phyloP scores from a whole-genome alignment of 306 rosid species.

The Astragalus membranaceus region DNA sequence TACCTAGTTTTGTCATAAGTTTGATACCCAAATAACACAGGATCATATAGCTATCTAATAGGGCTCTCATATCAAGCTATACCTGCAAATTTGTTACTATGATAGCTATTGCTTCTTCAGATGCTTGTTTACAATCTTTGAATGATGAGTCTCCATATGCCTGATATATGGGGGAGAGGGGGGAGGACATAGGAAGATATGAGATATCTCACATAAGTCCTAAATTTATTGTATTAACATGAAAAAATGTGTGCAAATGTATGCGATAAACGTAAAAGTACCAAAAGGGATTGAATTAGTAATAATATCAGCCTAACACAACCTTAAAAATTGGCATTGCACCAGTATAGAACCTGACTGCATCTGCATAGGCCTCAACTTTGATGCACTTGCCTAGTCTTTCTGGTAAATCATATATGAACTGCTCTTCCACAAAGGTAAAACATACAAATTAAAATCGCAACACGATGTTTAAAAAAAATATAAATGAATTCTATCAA shows the following conservation, averaged over 20 bases:
- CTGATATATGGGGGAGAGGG: conserved; percentile 23
- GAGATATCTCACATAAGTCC: neutral
- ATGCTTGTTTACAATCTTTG: conserved; percentile 83
- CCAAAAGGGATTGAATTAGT: conserved; percentile 13
- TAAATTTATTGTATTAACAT: neutral
- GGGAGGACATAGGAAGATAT: neutral
- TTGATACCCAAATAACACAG: neutral
- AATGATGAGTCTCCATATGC: conserved; percentile 90
- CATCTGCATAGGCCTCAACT: conserved; percentile 87
- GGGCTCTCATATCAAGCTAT: neutral
- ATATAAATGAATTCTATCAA: neutral
- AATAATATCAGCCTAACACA: neutral
- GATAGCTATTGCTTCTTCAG: conserved; percentile 73
- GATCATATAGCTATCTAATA: neutral
- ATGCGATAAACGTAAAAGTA: neutral
- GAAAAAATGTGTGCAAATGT: neutral
- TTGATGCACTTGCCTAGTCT: conserved; percentile 85
- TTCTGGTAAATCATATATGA: conserved; percentile 90
- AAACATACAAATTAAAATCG: conserved; percentile 4
- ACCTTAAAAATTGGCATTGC: conserved; percentile 93
- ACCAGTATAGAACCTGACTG: conserved; percentile 79
- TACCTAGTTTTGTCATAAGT: neutral
- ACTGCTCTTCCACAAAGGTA: conserved; percentile 52
- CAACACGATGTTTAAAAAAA: neutral
- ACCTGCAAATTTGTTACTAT: conserved; percentile 73